A percentile compares a stretch with the other conserved stretches of the same genome.
Conservation (phyloP, 768 basidiomycete species). For the Jaapia argillacea region DNA sequence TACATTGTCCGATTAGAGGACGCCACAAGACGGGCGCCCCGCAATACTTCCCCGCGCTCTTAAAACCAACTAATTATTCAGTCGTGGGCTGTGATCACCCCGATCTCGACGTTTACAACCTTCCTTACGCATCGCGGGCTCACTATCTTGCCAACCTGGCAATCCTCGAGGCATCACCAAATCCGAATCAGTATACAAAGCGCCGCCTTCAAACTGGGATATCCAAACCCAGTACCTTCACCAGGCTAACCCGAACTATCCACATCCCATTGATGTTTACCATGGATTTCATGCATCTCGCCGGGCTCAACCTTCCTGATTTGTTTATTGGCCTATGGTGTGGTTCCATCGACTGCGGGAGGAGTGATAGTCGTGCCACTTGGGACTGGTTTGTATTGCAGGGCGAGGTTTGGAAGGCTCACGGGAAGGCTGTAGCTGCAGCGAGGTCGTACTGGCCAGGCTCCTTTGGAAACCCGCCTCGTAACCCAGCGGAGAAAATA, state of each 20-base stretch:
- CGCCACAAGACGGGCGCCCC: conserved; percentile 8
- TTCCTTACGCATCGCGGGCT: background rate
- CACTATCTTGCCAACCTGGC: conserved; percentile 1
- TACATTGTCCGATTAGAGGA: conserved; percentile 14
- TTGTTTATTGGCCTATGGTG: conserved; percentile 16
- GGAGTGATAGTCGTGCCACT: conserved; percentile 5
- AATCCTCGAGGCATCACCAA: background rate
- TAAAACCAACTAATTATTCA: conserved; percentile 11
- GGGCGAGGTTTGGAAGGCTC: conserved; percentile 11
- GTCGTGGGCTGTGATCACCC: conserved; percentile 14
- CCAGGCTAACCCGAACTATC: conserved; percentile 19
- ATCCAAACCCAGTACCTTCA: conserved; percentile 24
- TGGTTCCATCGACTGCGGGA: conserved; percentile 10
- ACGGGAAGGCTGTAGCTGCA: conserved; percentile 13
- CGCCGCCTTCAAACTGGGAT: conserved; percentile 21
- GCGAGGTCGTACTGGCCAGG: conserved; percentile 12
- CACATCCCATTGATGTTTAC: conserved; percentile 24
- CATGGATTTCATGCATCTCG: conserved; percentile 35
- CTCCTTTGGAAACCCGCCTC: conserved; percentile 19
- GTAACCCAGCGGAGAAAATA: conserved; percentile 25
- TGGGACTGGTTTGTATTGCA: conserved; percentile 16
- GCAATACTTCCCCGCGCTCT: conserved; percentile 15
- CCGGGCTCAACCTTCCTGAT: conserved; percentile 16
- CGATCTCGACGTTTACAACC: conserved; percentile 5
- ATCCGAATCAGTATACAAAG: background rate